phyloP scores from a whole-genome alignment of 352 stramenopile genomes.

The Phytophthora pseudosyringae region DNA sequence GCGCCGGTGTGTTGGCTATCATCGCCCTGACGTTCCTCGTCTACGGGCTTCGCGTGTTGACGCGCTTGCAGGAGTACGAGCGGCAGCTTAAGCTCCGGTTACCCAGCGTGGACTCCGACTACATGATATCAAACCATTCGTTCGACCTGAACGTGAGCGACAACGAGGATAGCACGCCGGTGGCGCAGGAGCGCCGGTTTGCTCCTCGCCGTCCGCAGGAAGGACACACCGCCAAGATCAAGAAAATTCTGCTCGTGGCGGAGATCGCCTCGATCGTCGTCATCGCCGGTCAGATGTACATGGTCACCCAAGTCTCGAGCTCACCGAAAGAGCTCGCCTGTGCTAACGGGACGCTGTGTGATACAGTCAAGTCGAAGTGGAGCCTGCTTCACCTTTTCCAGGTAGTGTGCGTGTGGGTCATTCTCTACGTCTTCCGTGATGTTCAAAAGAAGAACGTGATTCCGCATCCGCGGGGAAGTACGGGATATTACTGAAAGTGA shows the following conservation, averaged over 20 bases:
- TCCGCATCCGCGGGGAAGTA: conserved; percentile 19
- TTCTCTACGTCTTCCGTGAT: conserved; percentile 38
- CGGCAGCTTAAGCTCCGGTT: conserved; percentile 21
- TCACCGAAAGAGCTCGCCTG: conserved; percentile 31
- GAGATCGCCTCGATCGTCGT: conserved; percentile 29
- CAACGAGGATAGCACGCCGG: conserved; percentile 18
- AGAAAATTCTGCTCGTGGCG: conserved; percentile 35
- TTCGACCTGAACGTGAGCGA: conserved; percentile 32
- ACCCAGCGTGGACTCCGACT: conserved; percentile 21
- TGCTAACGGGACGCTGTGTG: conserved; percentile 34
- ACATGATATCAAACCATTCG: conserved; percentile 32
- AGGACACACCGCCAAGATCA: conserved; percentile 38
- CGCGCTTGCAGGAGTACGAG: conserved; percentile 33
- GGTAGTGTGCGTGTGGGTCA: conserved; percentile 30
- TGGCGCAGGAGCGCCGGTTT: conserved; percentile 18
- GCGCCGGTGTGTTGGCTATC: conserved; percentile 24
- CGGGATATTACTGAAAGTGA: conserved; percentile 16
- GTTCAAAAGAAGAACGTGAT: conserved; percentile 39
- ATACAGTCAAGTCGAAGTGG: conserved; percentile 19
- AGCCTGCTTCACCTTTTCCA: conserved; percentile 40
- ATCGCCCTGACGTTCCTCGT: conserved; percentile 38
- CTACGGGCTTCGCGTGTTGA: conserved; percentile 36
- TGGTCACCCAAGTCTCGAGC: conserved; percentile 14
- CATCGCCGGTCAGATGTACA: conserved; percentile 32
- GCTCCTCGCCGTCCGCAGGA: conserved; percentile 14